phyloP scores from a whole-genome alignment of 208 protist genomes.

The Leishmania amazonensis region DNA sequence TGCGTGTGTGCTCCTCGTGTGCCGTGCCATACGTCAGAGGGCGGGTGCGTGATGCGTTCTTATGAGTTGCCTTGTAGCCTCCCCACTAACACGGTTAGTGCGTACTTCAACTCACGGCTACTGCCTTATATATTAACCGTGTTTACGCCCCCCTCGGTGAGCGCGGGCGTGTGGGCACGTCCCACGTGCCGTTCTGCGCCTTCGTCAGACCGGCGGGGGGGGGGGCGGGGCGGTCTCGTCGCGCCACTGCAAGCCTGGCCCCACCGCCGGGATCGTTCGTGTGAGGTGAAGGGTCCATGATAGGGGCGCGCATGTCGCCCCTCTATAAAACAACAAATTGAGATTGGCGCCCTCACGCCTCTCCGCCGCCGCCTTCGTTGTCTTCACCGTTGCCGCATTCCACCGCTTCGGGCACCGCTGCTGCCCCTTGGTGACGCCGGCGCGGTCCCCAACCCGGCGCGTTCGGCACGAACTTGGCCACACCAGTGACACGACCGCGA shows the following conservation, averaged over 20 bases:
- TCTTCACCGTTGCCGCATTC: neutral
- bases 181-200: neutral
- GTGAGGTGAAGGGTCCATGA: neutral
- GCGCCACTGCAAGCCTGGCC: neutral
- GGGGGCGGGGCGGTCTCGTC: neutral
- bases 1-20: neutral
- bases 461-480: conserved; percentile 91
- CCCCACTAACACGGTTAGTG: no score
- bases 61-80: neutral
- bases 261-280: neutral
- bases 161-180: no score
- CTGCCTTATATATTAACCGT: neutral
- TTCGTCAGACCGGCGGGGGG: neutral
- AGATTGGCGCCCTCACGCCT: neutral
- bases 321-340: neutral
- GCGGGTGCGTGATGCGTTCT: neutral
- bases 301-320: neutral
- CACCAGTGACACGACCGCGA: conserved; percentile 62
- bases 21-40: neutral
- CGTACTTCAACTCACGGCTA: neutral
- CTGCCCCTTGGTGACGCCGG: conserved; percentile 75
- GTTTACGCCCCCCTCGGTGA: no score
- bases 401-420: conserved; percentile 28
- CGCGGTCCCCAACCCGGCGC: conserved; percentile 89
- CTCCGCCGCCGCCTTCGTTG: neutral